Evolutionary conservation across 169 alveolate genomes (phyloP).

Genomic region (Eimeria maxima): DNA sequence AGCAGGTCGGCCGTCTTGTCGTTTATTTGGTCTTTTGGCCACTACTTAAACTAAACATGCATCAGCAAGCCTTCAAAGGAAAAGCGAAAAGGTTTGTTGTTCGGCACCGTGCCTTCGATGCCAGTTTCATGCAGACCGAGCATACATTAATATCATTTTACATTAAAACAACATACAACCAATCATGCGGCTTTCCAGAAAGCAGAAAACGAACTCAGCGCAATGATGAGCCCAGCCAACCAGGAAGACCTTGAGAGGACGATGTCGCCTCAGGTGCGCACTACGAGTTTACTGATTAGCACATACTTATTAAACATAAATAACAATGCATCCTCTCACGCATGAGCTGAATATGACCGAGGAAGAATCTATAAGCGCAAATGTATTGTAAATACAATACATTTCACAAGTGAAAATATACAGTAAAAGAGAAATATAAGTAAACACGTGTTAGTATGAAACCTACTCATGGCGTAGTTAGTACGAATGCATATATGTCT

Average conservation of each 20-base stretch:
- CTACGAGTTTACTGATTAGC: background rate
- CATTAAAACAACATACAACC: background rate
- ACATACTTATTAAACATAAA: background rate
- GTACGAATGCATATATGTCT: background rate
- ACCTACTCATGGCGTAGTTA: too few species aligned
- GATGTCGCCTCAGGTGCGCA: constrained; percentile 76
- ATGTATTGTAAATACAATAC: too few species aligned
- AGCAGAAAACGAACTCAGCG: constrained; percentile 45
- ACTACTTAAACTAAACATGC: background rate
- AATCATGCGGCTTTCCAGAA: constrained; percentile 10
- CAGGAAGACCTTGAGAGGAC: constrained; percentile 74
- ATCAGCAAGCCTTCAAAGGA: constrained; percentile 16
- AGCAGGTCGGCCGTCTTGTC: constrained; percentile 51
- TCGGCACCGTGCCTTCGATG: background rate
- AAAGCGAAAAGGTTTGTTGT: constrained; percentile 2
- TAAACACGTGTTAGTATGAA: too few species aligned
- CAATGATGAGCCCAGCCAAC: constrained; percentile 63
- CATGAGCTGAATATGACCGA: background rate
- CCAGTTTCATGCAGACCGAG: too few species aligned
- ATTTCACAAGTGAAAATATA: too few species aligned
- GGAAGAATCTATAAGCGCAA: background rate
- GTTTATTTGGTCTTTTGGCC: background rate
- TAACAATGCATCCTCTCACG: background rate
- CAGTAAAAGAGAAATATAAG: too few species aligned
- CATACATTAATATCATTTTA: too few species aligned